Percentiles rank a stretch among this genome's conserved stretches.
These are phyloP conservation scores for Globisporangium acanthophoron DNA, from an alignment of 352 stramenopile species.

Conservation along the genomic window DNA sequence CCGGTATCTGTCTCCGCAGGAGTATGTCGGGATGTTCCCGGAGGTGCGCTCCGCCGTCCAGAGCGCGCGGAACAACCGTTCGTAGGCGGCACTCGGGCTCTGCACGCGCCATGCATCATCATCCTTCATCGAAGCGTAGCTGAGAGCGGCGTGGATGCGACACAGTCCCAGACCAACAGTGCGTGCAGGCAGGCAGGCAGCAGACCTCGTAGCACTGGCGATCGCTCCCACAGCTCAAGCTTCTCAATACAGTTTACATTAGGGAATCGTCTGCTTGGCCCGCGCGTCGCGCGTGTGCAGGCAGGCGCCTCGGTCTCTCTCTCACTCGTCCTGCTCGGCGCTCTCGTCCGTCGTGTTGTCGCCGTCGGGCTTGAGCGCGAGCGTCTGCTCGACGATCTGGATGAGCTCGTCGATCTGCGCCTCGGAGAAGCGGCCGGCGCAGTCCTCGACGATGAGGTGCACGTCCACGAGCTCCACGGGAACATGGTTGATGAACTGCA, in stretches of 20 bases:
- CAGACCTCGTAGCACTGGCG: background rate
- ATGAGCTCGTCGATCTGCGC: constrained; percentile 73
- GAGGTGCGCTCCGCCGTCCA: constrained; percentile 68
- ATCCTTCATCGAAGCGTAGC: background rate
- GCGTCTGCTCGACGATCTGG: constrained; percentile 58
- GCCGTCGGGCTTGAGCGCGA: constrained; percentile 28
- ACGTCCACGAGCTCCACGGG: constrained; percentile 81
- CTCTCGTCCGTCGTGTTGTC: constrained; percentile 24
- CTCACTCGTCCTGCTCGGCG: constrained; percentile 14
- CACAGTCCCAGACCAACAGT: too few species aligned
- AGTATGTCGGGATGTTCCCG: constrained; percentile 89
- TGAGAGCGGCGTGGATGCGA: background rate
- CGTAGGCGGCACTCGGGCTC: constrained; percentile 6
- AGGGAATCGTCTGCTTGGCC: background rate
- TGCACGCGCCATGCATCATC: background rate
- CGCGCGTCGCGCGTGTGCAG: too few species aligned
- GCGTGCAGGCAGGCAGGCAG: background rate
- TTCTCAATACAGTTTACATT: constrained; percentile 6
- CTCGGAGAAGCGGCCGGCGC: constrained; percentile 68
- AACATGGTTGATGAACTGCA: constrained; percentile 85
- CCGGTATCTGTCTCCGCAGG: constrained; percentile 76
- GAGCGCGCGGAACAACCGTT: constrained; percentile 32
- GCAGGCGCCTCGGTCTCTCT: background rate
- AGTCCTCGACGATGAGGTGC: constrained; percentile 83
- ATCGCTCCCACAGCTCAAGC: background rate